Evolutionary conservation across 768 basidiomycete genomes (phyloP), one percentile per base, ranked within the genome.

Genomic region (Panellus pusillus): DNA sequence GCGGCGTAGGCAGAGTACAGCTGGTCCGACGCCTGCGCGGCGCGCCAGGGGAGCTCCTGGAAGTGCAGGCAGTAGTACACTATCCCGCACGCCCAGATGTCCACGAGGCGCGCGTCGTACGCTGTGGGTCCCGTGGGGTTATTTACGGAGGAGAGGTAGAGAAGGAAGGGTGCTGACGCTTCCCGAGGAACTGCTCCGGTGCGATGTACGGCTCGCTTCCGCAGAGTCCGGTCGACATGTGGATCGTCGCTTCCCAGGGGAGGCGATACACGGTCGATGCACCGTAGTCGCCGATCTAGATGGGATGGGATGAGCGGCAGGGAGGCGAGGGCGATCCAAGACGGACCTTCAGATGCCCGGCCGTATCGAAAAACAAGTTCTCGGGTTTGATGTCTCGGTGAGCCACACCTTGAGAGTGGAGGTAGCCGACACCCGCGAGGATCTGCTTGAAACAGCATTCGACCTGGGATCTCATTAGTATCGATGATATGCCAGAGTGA

Each of bases 1-100:
- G 78, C 63, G 0, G 75, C 80, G 67, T 98, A 99, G 3, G 88
- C 75, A 0, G 85, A 77, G 70, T 93, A 99, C 9, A 96, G 80
- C 9, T 79, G 70, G 67, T 99, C 96, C 9, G 83, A 74, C 15
- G 76, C 72, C 67, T 98, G 95, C 31, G 96, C 96, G 2, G 89
- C 91, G 54, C 95, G 89, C 96, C 97, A 99, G 2, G 96, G 96
- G 47, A 99, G 82, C 69, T 99, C 96, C 68, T 93, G 90, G 78
- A 97, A 97, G 71, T 93, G 93, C 64, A 98, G 81, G 76, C 96
- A 99, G 76, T 99, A 99, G 74, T 96, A 98, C 62, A 99, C 95
- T 61, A 99, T 83, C 15, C 89, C 96, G 56, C 89, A 89, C 0
- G 96, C 95, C 96, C 96, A 99, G 54, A 99, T 90, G 66, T 99